Conservation (phyloP, 192 early-diverging fungal species). For the Backusella liffmaniae region DNA sequence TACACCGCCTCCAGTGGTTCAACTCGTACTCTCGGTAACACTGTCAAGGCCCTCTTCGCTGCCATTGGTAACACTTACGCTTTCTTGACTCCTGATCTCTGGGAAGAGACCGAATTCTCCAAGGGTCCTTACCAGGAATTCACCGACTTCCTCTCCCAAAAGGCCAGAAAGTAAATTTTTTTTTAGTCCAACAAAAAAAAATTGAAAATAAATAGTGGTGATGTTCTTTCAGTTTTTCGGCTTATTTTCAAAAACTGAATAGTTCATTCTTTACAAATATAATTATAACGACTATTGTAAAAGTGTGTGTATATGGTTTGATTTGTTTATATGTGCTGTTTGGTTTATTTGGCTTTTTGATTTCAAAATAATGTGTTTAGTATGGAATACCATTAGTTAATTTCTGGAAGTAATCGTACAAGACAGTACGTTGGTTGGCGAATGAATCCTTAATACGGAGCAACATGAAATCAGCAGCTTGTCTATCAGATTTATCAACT, state of each 20-base stretch:
- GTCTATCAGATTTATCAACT: slow-evolving; percentile 82
- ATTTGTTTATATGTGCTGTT: not conserved
- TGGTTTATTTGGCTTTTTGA: not conserved
- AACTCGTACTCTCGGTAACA: slow-evolving; percentile 99
- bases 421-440: slow-evolving; percentile 87
- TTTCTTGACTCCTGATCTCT: slow-evolving; percentile 96
- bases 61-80: slow-evolving; percentile 97
- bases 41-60: slow-evolving; percentile 98
- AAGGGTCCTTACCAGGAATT: slow-evolving; percentile 91
- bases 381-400: slow-evolving; percentile 63
- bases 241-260: slow-evolving; percentile 2
- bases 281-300: not conserved
- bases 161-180: slow-evolving; percentile 40
- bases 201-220: not conserved
- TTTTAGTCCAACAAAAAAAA: not conserved
- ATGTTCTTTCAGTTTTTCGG: not conserved
- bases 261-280: not conserved
- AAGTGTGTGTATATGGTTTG: not conserved
- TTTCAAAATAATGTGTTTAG: not conserved
- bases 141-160: slow-evolving; percentile 73
- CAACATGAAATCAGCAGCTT: slow-evolving; percentile 95
- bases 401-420: slow-evolving; percentile 84
- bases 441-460: slow-evolving; percentile 86
- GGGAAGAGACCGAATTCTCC: slow-evolving; percentile 87
- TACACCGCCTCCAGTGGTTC: slow-evolving; percentile 96